These are phyloP conservation scores for Moricandia moricandioides DNA, from an alignment of 345 rosid genomes.

Conservation along the genomic window DNA sequence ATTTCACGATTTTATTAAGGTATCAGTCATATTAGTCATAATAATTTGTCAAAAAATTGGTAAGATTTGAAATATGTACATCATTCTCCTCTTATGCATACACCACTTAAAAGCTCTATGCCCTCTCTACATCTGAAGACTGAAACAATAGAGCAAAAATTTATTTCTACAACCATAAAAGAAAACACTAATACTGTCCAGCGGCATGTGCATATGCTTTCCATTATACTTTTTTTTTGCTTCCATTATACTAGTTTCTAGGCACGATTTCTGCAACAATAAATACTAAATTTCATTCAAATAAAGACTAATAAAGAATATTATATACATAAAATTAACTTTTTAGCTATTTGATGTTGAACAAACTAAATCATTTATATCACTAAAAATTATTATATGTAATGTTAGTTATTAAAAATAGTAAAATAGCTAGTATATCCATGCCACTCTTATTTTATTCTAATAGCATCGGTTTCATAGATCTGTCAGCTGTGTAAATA, in stretches of 20 bases:
- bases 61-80: slow-evolving; percentile 26
- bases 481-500: background rate
- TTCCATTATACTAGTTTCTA: slow-evolving; percentile 17
- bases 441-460: no score
- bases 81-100: slow-evolving; percentile 24
- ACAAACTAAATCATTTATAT: background rate
- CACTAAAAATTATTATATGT: background rate
- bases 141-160: background rate
- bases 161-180: background rate
- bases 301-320: slow-evolving; percentile 22
- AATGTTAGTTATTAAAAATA: background rate
- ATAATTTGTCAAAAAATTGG: slow-evolving; percentile 15
- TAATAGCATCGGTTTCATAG: background rate
- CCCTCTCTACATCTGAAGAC: slow-evolving; percentile 24
- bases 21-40: background rate
- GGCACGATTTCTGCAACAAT: slow-evolving; percentile 34
- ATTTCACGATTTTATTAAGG: background rate
- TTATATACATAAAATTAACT: background rate
- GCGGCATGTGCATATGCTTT: slow-evolving; percentile 36
- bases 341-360: slow-evolving; percentile 17
- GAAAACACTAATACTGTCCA: slow-evolving; percentile 11
- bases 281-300: background rate
- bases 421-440: background rate
- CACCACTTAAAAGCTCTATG: slow-evolving; percentile 25
- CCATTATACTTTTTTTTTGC: background rate